phyloP scores from a whole-genome alignment of 179 eudicot genomes.

The Silene noctiflora region DNA sequence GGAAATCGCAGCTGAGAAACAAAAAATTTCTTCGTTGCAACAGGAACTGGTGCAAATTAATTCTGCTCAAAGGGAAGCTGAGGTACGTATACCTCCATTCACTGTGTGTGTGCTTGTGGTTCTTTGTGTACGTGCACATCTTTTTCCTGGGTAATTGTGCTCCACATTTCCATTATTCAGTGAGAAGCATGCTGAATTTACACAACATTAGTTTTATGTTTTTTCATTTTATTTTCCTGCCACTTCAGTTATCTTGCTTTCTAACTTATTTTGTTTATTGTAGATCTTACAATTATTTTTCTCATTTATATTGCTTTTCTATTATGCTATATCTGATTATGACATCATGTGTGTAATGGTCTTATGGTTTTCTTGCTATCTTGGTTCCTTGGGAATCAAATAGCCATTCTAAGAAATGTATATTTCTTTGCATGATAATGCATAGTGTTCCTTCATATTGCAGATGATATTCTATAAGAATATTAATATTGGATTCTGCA shows the following conservation, averaged over 20 bases:
- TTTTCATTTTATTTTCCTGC: slow-evolving; percentile 2
- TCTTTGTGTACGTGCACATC: background rate
- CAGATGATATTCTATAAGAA: background rate
- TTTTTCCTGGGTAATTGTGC: background rate
- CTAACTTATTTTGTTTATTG: background rate
- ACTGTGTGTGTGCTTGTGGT: slow-evolving; percentile 6
- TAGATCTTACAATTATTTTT: background rate
- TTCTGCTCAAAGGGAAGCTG: slow-evolving; percentile 66
- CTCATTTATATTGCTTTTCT: background rate
- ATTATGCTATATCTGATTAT: slow-evolving; percentile 8
- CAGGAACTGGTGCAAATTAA: slow-evolving; percentile 59
- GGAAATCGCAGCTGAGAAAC: slow-evolving; percentile 77
- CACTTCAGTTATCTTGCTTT: background rate
- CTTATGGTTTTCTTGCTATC: slow-evolving; percentile 1
- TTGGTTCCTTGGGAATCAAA: background rate
- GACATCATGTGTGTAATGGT: background rate
- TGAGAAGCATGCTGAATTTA: background rate
- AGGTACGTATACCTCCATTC: slow-evolving; percentile 45
- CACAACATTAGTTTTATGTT: background rate
- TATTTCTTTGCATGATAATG: background rate
- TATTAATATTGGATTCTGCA: background rate
- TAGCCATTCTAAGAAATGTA: background rate
- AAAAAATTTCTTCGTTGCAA: slow-evolving; percentile 56
- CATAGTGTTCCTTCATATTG: background rate
- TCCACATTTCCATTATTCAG: background rate